Percentiles rank a stretch among this genome's conserved stretches.
Evolutionary conservation across 2,329 filamentous ascomycete species (phyloP).

Genomic region (Phaeosphaeriaceae sp.): DNA sequence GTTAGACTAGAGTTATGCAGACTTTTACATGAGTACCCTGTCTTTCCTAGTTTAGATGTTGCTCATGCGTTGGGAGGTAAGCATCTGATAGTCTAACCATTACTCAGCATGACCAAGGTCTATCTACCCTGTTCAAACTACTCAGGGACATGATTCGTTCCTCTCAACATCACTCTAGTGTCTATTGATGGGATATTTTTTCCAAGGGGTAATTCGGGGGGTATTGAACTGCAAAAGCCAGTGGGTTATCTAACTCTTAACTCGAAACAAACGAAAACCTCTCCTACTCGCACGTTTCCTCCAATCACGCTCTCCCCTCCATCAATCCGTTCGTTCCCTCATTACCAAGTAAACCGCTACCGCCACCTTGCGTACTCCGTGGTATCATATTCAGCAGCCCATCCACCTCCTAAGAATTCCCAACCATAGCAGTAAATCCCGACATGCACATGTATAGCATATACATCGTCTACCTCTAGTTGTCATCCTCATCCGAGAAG

Average conservation of each 20-base stretch:
- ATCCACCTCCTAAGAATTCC: background rate
- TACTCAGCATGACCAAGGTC: no score
- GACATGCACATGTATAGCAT: background rate
- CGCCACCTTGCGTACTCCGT: background rate
- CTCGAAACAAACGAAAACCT: background rate
- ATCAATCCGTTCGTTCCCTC: background rate
- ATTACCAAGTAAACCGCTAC: background rate
- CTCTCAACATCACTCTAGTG: background rate
- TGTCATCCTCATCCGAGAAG: constrained; percentile 72
- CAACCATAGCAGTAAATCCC: background rate
- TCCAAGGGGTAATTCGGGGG: background rate
- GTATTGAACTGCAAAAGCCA: background rate
- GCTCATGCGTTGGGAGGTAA: no score
- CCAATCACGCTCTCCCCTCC: background rate
- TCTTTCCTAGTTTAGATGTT: no score
- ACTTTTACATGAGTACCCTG: no score
- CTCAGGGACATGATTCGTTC: no score
- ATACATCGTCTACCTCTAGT: constrained; percentile 16
- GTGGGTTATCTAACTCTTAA: background rate
- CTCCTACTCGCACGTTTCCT: background rate
- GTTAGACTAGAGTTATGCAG: no score
- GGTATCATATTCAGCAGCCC: background rate
- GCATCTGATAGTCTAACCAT: no score
- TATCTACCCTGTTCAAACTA: no score
- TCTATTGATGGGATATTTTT: background rate